These are phyloP conservation scores for Groenewaldozyma sp. DNA, from an alignment of 1,139 yeast species.

Conservation along the genomic window DNA sequence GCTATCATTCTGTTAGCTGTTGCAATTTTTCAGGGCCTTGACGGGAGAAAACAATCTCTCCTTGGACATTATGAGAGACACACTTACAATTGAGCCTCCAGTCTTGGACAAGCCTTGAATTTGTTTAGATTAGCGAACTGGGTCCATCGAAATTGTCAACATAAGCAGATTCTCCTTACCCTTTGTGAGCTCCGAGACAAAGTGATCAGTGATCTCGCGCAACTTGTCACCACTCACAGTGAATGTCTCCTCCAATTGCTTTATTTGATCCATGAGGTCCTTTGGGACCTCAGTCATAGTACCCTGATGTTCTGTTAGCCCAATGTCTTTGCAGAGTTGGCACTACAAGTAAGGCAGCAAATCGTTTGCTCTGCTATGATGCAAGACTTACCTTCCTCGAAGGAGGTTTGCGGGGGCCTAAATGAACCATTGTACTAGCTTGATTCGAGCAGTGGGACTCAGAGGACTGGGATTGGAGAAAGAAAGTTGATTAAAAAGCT, in stretches of 20 bases:
- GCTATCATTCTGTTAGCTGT: slow-evolving; percentile 25
- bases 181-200: slow-evolving; percentile 63
- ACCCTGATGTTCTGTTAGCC: too few relatives aligned
- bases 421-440: slow-evolving; percentile 80
- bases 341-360: not conserved
- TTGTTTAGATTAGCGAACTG: slow-evolving; percentile 3
- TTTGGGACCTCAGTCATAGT: slow-evolving; percentile 70
- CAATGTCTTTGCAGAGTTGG: not conserved
- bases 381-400: slow-evolving; percentile 50
- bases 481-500: too few relatives aligned
- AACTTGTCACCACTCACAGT: slow-evolving; percentile 53
- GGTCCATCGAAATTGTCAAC: too few relatives aligned
- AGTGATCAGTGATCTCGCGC: slow-evolving; percentile 58
- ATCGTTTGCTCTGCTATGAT: too few relatives aligned
- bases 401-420: slow-evolving; percentile 79
- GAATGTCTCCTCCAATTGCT: slow-evolving; percentile 52
- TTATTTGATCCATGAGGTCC: slow-evolving; percentile 50
- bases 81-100: slow-evolving; percentile 57
- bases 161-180: slow-evolving; percentile 17
- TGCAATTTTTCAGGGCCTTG: too few relatives aligned
- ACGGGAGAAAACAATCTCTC: not conserved
- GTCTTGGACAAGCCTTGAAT: slow-evolving; percentile 51
- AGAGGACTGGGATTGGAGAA: too few relatives aligned
- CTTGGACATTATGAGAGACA: not conserved
- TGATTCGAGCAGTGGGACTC: too few relatives aligned